Base-by-base conservation (phyloP, 2,329 filamentous ascomycete genomes). In the Tolypocladium inflatum region DNA sequence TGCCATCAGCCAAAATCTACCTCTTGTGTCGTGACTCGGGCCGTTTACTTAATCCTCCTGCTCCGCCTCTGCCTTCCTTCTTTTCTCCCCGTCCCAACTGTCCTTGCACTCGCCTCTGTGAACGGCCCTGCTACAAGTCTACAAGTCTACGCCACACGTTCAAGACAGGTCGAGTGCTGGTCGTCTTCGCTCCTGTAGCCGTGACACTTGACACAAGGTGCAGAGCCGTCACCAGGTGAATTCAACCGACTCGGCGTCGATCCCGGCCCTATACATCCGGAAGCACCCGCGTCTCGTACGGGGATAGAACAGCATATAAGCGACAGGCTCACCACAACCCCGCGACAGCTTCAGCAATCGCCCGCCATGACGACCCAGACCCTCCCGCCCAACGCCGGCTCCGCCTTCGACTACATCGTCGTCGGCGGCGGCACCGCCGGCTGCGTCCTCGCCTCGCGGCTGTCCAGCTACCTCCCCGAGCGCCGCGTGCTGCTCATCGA, bases 391-490 rank as follows among this genome's bases (percentile, higher is more conserved):
- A 76, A 81, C 68, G 85, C 88, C 64, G 79, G 80, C 68, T 78
- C 86, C 73, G 80, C 79, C 76, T 94, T 85, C 75, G 90, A 94
- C 81, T 94, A 92, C 77, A 81, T 94, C 71, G 84, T 94, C 65
- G 88, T 94, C 55, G 90, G 90, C 63, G 90, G 90, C 62, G 90
- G 90, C 68, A 94, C 90, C 55, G 90, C 90, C 54, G 90, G 90
- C 73, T 94, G 90, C 76, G 90, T 94, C 60, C 83, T 94, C 66
- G 90, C 89, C 57, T 86, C 88, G 57, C 85, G 90, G 55, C 81
- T 95, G 61, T 86, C 90, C 38, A 84, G 91, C 73, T 94, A 95
- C 71, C 80, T 96, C 50, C 91, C 91, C 55, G 80, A 90, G 73
- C 91, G 90, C 76, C 87, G 83, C 64, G 83, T 93, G 58, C 83